Percentiles rank a stretch among this genome's conserved stretches.
Evolutionary conservation across 129 eudicot species (phyloP).

Genomic region (Flaveria bidentis): DNA sequence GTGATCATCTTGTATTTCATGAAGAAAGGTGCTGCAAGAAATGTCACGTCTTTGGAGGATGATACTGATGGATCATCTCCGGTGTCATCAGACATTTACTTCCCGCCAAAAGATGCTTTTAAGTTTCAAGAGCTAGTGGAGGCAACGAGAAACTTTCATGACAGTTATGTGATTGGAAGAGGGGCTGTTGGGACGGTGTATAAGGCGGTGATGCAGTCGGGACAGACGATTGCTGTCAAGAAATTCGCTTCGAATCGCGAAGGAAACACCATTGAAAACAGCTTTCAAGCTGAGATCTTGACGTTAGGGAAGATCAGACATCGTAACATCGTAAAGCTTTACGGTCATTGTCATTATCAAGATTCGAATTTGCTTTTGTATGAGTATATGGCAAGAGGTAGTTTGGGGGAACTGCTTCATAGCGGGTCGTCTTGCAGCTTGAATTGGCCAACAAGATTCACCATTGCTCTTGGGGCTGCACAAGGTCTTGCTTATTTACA

Average conservation of each 20-base stretch:
- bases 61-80: slow-evolving; percentile 47
- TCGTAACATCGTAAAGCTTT: slow-evolving; percentile 92
- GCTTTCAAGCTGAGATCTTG: slow-evolving; percentile 87
- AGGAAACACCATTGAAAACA: slow-evolving; percentile 75
- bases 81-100: slow-evolving; percentile 66
- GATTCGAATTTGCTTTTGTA: slow-evolving; percentile 90
- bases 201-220: slow-evolving; percentile 87
- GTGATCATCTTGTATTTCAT: slow-evolving; percentile 59
- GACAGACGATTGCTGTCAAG: slow-evolving; percentile 76
- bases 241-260: slow-evolving; percentile 89
- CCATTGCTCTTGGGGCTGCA: slow-evolving; percentile 91
- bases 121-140: slow-evolving; percentile 78
- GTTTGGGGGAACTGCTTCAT: slow-evolving; percentile 91
- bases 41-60: slow-evolving; percentile 37
- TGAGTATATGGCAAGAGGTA: slow-evolving; percentile 87
- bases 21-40: slow-evolving; percentile 54
- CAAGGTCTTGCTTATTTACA: slow-evolving; percentile 90
- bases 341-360: slow-evolving; percentile 79
- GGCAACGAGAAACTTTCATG: slow-evolving; percentile 81
- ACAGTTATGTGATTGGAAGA: slow-evolving; percentile 69
- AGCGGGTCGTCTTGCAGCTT: slow-evolving; percentile 49
- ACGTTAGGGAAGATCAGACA: slow-evolving; percentile 95
- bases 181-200: slow-evolving; percentile 97
- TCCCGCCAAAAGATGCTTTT: slow-evolving; percentile 91
- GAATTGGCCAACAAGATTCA: slow-evolving; percentile 80